Conservation (phyloP, 2,329 filamentous ascomycete species). For the Parafenestella ontariensis region DNA sequence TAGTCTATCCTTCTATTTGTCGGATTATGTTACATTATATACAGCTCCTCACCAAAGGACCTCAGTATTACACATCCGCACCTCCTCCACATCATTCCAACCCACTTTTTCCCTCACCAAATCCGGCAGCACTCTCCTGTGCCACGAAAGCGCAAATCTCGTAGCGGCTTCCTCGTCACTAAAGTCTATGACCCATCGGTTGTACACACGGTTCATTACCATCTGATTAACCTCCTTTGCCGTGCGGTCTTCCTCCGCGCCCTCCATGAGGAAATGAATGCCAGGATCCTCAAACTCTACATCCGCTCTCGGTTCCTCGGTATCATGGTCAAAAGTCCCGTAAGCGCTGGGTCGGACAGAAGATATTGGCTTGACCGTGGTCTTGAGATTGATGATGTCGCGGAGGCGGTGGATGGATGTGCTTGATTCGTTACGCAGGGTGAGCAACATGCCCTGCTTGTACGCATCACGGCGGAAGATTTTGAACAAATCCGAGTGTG, state of each 20-base stretch:
- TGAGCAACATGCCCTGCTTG: slow-evolving; percentile 42
- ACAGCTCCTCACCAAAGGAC: slow-evolving; percentile 54
- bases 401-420: slow-evolving; percentile 34
- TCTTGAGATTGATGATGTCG: slow-evolving; percentile 37
- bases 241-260: slow-evolving; percentile 9
- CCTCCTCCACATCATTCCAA: slow-evolving; percentile 46
- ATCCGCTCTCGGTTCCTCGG: not conserved
- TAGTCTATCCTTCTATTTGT: not conserved
- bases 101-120: slow-evolving; percentile 11
- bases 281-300: slow-evolving; percentile 24
- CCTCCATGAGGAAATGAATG: slow-evolving; percentile 21
- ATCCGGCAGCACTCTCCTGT: slow-evolving; percentile 55
- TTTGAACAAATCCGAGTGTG: slow-evolving; percentile 34
- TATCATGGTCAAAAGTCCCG: slow-evolving; percentile 6
- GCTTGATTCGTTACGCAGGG: slow-evolving; percentile 24
- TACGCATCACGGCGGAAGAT: slow-evolving; percentile 40
- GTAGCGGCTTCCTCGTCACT: slow-evolving; percentile 61
- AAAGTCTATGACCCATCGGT: slow-evolving; percentile 64
- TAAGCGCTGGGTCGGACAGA: slow-evolving; percentile 29
- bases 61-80: slow-evolving; percentile 54
- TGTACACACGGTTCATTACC: slow-evolving; percentile 47
- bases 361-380: slow-evolving; percentile 24
- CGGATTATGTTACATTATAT: not conserved
- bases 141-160: slow-evolving; percentile 61
- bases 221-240: slow-evolving; percentile 30